Evolutionary conservation across 257 asterid species (phyloP).

Genomic region (Solanum boliviense): DNA sequence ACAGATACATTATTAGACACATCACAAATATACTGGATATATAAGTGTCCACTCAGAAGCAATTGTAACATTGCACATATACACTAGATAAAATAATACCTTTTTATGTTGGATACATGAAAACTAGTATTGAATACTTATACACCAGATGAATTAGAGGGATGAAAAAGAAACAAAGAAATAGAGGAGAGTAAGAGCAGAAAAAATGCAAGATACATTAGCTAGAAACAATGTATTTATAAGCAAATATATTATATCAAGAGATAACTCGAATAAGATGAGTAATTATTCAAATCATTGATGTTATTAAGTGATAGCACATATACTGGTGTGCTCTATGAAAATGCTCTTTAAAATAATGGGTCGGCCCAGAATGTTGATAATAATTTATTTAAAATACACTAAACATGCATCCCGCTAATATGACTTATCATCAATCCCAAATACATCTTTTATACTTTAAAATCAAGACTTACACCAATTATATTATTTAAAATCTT

Average conservation of each 20-base stretch:
- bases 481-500: neutral
- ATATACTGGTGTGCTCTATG: too few species aligned
- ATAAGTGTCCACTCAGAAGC: neutral
- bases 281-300: too few species aligned
- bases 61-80: too few species aligned
- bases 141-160: neutral
- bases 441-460: neutral
- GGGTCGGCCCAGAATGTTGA: neutral
- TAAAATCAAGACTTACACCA: neutral
- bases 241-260: too few species aligned
- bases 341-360: too few species aligned
- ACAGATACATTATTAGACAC: neutral
- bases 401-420: neutral
- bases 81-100: neutral
- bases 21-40: neutral
- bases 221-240: too few species aligned
- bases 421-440: neutral
- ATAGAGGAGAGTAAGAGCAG: neutral
- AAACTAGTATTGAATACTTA: too few species aligned
- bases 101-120: neutral
- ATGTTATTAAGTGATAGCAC: too few species aligned
- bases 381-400: neutral
- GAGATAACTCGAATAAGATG: too few species aligned
- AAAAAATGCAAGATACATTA: neutral
- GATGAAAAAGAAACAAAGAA: neutral